phyloP scores from a whole-genome alignment of 345 rosid species.

The Geranium brycei region DNA sequence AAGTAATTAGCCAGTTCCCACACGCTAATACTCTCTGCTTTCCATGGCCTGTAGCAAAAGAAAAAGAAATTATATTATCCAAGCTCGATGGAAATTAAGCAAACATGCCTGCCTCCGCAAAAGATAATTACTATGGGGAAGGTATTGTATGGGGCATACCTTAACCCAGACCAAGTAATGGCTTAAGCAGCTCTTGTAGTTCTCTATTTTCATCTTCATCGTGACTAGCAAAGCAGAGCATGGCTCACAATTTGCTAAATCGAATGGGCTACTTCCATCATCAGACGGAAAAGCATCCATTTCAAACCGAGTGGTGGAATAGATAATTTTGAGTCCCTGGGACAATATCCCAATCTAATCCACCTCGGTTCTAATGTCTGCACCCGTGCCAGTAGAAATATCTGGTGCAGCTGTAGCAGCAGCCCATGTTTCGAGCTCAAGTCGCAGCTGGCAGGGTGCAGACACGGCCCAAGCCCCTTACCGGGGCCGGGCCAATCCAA shows the following conservation, averaged over 20 bases:
- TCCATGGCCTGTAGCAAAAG: too few relatives aligned
- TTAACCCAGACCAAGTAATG: not conserved
- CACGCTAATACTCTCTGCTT: too few relatives aligned
- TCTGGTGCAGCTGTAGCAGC: slow-evolving; percentile 4
- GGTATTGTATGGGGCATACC: not conserved
- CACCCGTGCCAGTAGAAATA: slow-evolving; percentile 35
- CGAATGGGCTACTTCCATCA: not conserved
- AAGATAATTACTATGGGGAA: too few relatives aligned
- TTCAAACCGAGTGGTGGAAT: not conserved
- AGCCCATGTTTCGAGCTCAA: slow-evolving; percentile 10
- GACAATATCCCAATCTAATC: slow-evolving; percentile 15
- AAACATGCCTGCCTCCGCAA: too few relatives aligned
- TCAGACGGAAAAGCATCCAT: not conserved
- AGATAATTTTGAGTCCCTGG: too few relatives aligned
- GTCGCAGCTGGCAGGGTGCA: slow-evolving; percentile 45
- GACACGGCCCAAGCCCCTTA: slow-evolving; percentile 91
- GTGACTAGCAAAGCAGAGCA: not conserved
- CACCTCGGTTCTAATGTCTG: slow-evolving; percentile 49
- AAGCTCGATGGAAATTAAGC: too few relatives aligned
- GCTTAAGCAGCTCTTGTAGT: not conserved
- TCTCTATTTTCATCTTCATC: not conserved
- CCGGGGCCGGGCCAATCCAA: slow-evolving; percentile 88
- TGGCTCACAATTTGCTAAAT: not conserved
- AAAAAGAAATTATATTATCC: too few relatives aligned
- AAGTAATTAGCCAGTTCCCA: too few relatives aligned